Base-by-base conservation (phyloP, 2,329 filamentous ascomycete species). In the Trichoderma sp. region DNA sequence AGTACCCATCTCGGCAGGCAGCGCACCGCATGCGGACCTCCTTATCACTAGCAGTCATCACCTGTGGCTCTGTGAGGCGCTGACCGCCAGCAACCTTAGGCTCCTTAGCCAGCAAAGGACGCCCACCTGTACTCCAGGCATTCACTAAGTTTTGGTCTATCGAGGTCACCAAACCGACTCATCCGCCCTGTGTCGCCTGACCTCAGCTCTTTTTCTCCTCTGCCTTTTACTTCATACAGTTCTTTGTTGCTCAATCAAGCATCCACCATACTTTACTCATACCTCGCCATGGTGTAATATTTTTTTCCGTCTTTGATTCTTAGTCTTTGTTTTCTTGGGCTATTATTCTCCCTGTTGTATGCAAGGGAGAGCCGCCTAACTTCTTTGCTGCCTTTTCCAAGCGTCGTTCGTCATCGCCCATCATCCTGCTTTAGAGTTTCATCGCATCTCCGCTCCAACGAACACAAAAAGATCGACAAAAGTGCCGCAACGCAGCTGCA, bases 171-270 rank as follows among this genome's bases (percentile, higher is more conserved):
- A 71, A 75, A 71, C 71, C 71, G 75, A 69, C 75, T 74, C 76
- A 77, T 71, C 73, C 76, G 75, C 69, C 75, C 71, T 62, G 72
- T 63, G 72, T 75, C 72, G 72, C 72, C 72, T 75, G 72, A 75
- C 72, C 72, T 75, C 63, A 75, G 38, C 62, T 59, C 38, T 65
- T 64, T 65, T 64, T 50, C 53, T 62, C 38, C 60, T 66, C 53
- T 56, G 27, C 41, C 8, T 53, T 62, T 41, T 38, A 29, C 53
- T 45, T 41, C 38, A 59, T 66, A 12, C n/a, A 27, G 33, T 71
- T 71, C 21, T 31, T 56, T 53, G 31, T 45, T 73, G 41, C 35
- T 53, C 56, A 31, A 74, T 59, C 50, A 60, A 60, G 31, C 45
- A 38, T 14, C 59, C 33, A 35, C 41, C 73, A 66, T 50, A 71